A percentile compares a stretch with the other conserved stretches of the same genome.
These are phyloP conservation scores for Dictyostelium capitatum DNA, from an alignment of 78 protist species.

Conservation along the genomic window DNA sequence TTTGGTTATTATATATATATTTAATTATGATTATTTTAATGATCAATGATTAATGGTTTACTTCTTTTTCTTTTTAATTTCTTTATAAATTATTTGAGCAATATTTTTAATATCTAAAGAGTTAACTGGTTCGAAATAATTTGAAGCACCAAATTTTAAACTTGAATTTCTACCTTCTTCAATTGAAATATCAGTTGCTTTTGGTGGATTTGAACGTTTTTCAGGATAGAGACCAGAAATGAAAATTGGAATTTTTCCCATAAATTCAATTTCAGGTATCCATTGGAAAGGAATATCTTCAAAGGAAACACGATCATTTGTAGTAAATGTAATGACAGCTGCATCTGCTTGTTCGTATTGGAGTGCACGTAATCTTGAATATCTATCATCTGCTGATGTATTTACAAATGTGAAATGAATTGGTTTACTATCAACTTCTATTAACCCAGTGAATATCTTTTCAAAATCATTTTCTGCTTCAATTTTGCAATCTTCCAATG, in stretches of 20 bases:
- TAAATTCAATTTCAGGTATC: slow-evolving; percentile 73
- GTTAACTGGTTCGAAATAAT: slow-evolving; percentile 38
- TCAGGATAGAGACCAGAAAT: slow-evolving; percentile 53
- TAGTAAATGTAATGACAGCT: slow-evolving; percentile 50
- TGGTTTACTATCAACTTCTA: slow-evolving; percentile 24
- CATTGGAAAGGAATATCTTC: slow-evolving; percentile 80
- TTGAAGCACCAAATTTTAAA: slow-evolving; percentile 42
- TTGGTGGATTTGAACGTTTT: slow-evolving; percentile 29
- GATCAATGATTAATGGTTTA: neutral
- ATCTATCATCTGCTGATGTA: slow-evolving; percentile 67
- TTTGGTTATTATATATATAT: neutral
- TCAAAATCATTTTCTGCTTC: slow-evolving; percentile 71
- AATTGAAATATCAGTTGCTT: slow-evolving; percentile 36
- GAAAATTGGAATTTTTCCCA: slow-evolving; percentile 79
- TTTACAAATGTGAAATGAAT: slow-evolving; percentile 61
- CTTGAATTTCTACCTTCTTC: slow-evolving; percentile 46
- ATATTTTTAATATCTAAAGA: slow-evolving; percentile 38
- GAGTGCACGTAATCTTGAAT: slow-evolving; percentile 74
- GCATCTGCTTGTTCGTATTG: slow-evolving; percentile 84
- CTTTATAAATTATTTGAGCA: slow-evolving; percentile 49
- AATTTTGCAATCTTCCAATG: slow-evolving; percentile 41
- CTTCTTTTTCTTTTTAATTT: slow-evolving; percentile 52
- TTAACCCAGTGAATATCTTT: slow-evolving; percentile 54
- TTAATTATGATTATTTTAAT: neutral
- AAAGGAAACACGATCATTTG: slow-evolving; percentile 55